phyloP scores from a whole-genome alignment of 768 basidiomycete genomes.

The Phanerodontia chrysosporium region DNA sequence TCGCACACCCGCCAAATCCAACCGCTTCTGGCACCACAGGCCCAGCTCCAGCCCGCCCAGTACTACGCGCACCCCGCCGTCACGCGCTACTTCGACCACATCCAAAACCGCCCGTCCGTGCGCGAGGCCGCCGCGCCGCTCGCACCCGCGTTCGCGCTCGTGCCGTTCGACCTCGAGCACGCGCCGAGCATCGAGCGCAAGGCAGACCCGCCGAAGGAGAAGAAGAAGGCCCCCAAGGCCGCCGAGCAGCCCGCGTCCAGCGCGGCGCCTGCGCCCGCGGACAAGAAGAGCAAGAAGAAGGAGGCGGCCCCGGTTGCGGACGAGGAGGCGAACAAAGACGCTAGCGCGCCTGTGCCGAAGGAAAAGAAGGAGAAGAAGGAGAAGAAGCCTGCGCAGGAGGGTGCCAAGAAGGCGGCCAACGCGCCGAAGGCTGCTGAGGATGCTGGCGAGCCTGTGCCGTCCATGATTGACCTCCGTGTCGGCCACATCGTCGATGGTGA shows the following conservation, averaged over 20 bases:
- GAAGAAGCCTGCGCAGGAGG: conserved; percentile 21
- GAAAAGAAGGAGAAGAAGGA: conserved; percentile 56
- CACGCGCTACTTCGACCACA: conserved; percentile 93
- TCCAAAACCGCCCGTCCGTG: conserved; percentile 71
- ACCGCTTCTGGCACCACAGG: too few relatives aligned
- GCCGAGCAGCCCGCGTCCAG: conserved; percentile 18
- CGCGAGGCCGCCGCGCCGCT: conserved; percentile 49
- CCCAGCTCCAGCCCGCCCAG: conserved; percentile 63
- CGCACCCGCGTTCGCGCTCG: conserved; percentile 47
- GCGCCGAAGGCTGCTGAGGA: conserved; percentile 47
- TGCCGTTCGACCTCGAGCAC: conserved; percentile 69
- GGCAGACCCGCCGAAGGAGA: conserved; percentile 64
- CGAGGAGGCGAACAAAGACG: conserved; percentile 12
- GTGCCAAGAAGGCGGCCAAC: conserved; percentile 31
- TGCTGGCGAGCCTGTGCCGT: conserved; percentile 80
- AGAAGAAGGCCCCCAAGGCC: conserved; percentile 55
- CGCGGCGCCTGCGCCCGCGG: conserved; percentile 24
- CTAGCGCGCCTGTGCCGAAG: conserved; percentile 30
- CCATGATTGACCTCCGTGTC: conserved; percentile 96
- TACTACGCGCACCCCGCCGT: conserved; percentile 79
- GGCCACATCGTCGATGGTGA: conserved; percentile 88
- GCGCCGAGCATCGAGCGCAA: conserved; percentile 76
- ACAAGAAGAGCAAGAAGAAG: conserved; percentile 17
- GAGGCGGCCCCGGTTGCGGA: conserved; percentile 11
- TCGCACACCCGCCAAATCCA: too few relatives aligned